A percentile compares a stretch with the other conserved stretches of the same genome.
Conservation (phyloP, 345 rosid genomes). For the Conringia planisiliqua region DNA sequence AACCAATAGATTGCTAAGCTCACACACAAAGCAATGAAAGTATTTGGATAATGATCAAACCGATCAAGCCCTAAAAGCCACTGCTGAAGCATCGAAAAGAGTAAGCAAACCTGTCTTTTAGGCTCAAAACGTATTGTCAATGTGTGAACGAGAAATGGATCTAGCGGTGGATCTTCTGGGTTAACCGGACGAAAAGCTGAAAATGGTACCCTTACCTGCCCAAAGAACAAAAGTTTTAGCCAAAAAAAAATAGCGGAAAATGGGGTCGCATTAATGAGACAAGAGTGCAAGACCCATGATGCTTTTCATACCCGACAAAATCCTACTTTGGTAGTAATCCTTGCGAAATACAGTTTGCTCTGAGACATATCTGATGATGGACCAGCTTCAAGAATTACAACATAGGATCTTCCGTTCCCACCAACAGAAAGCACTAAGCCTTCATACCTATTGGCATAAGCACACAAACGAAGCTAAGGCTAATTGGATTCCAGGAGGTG, state of each 20-base stretch:
- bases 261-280: neutral
- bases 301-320: constrained; percentile 72
- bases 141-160: constrained; percentile 92
- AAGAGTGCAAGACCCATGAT: neutral
- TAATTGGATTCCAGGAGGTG: neutral
- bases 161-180: constrained; percentile 92
- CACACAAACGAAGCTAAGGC: neutral
- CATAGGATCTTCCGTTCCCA: constrained; percentile 94
- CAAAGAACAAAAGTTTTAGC: constrained; percentile 24
- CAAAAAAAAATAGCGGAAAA: neutral
- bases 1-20: neutral
- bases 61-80: neutral
- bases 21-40: neutral
- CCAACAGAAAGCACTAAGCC: constrained; percentile 93
- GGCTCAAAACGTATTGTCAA: constrained; percentile 96
- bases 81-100: neutral
- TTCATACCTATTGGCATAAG: constrained; percentile 56
- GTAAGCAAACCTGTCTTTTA: constrained; percentile 70
- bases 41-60: neutral
- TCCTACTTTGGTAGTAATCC: constrained; percentile 85
- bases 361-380: constrained; percentile 81
- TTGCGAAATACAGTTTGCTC: constrained; percentile 87
- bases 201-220: constrained; percentile 92
- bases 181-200: constrained; percentile 92
- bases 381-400: constrained; percentile 93